These are phyloP conservation scores for Candida morakotiae DNA, from an alignment of 805 yeast genomes.

Conservation along the genomic window DNA sequence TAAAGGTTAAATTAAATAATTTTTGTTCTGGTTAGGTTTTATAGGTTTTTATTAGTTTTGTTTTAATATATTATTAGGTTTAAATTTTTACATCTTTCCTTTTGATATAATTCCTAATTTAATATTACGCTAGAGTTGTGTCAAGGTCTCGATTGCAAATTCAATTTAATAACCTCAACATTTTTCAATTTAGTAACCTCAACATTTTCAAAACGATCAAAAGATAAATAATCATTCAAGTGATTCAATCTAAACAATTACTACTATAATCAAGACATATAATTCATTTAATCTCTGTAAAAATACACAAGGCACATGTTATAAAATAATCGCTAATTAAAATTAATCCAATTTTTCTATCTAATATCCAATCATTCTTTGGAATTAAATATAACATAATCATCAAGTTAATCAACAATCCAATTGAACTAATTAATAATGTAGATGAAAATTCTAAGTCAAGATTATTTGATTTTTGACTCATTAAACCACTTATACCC, in stretches of 20 bases:
- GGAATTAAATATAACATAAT: conserved; percentile 18
- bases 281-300: conserved; percentile 13
- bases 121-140: too few species aligned
- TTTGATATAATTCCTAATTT: too few species aligned
- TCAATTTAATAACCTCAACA: too few species aligned
- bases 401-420: conserved; percentile 19
- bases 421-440: conserved; percentile 16
- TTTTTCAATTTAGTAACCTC: too few species aligned
- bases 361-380: conserved; percentile 28
- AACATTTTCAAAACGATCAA: too few species aligned
- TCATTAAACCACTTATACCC: conserved; percentile 65
- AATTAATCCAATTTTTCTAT: conserved; percentile 27
- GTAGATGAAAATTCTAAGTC: conserved; percentile 17
- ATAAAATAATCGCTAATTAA: conserved; percentile 29
- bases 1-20: not conserved
- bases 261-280: not conserved
- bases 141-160: too few species aligned
- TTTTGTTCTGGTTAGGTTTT: not conserved
- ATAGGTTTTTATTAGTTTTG: not conserved
- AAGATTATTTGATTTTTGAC: conserved; percentile 11
- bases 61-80: not conserved
- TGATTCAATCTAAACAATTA: too few species aligned
- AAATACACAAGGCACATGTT: conserved; percentile 21
- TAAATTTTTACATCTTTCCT: too few species aligned
- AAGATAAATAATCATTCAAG: too few species aligned